Base-by-base conservation (phyloP, 257 asterid genomes). In the Nemophila menziesii region DNA sequence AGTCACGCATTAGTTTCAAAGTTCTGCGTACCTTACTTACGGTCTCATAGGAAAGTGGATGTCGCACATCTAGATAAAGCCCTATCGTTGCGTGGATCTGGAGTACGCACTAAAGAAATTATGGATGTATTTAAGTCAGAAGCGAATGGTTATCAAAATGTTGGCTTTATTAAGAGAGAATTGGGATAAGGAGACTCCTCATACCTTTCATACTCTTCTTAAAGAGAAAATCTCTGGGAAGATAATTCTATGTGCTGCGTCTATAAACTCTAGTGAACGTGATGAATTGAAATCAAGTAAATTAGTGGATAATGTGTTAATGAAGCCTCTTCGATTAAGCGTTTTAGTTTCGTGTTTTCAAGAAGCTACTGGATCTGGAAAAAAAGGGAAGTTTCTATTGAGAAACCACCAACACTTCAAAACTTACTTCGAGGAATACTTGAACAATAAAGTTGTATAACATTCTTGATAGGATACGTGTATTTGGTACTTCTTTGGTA, bases 241-340 rank as follows among this genome's bases (percentile, higher is more conserved):
- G 68, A 48, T 78, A 49, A 69, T 66, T 58, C 48, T 74, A 45
- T 49, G 74, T 52, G 64, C 70, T 8, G 56, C 65, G 48, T 36
- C 65, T 68, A 51, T 53, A 39, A 72, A 60, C 57, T 54, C 66
- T 38, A 36, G 43, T 0, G 74, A 74, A 22, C 46, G 44, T 48
- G 58, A 44, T 26, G 72, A 65, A 54, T 59, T 77, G 15, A 74
- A 74, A 58, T 62, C 71, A 46, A 62, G 63, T 40, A 70, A 68
- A 46, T 39, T 74, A 37, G 76, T 65, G 46, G 74, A 81, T 48
- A 51, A 48, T 14, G 63, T 74, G 43, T 61, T 78, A 53, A 51
- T 56, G 27, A 78, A 81, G 60, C 93, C 93, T 39, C 64, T 78
- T 52, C 60, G 79, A 52, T 59, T 77, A 52, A 80, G 79, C 39